phyloP scores from a whole-genome alignment of 139 green algal genomes.

The Chlamydomonas sp. region DNA sequence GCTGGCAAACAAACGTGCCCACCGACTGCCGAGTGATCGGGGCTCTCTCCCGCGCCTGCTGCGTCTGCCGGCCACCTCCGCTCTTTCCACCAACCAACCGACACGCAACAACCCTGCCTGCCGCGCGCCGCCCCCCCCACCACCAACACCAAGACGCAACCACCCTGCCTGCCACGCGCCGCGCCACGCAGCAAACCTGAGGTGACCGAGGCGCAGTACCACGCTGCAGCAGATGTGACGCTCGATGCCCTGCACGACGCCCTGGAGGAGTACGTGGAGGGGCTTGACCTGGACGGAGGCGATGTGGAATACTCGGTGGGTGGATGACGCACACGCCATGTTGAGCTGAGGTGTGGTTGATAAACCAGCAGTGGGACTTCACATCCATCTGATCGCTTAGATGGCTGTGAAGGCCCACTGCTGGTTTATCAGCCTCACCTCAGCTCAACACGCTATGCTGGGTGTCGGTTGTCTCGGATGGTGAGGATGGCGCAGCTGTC shows the following conservation, averaged over 20 bases:
- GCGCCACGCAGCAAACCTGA: no score
- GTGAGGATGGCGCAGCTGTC: background rate
- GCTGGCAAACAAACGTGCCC: no score
- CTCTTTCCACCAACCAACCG: no score
- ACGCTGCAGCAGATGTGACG: slow-evolving; percentile 44
- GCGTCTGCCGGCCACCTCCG: no score
- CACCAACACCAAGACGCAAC: no score
- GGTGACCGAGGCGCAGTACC: slow-evolving; percentile 46
- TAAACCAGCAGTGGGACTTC: background rate
- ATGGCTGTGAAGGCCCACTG: background rate
- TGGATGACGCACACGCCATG: background rate
- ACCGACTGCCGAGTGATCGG: no score
- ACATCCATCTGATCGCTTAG: background rate
- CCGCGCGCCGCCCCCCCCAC: no score
- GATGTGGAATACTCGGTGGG: slow-evolving; percentile 68
- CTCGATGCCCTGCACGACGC: slow-evolving; percentile 54
- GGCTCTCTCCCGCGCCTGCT: no score
- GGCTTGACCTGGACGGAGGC: slow-evolving; percentile 34
- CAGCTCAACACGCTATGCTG: background rate
- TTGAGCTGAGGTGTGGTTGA: background rate
- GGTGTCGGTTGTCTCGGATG: background rate
- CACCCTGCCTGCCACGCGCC: no score
- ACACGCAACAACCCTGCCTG: no score
- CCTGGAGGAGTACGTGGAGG: slow-evolving; percentile 56
- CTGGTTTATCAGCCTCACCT: background rate